These are phyloP conservation scores for Trichoderma sp. DNA, from an alignment of 2,329 filamentous ascomycete species.

Conservation along the genomic window DNA sequence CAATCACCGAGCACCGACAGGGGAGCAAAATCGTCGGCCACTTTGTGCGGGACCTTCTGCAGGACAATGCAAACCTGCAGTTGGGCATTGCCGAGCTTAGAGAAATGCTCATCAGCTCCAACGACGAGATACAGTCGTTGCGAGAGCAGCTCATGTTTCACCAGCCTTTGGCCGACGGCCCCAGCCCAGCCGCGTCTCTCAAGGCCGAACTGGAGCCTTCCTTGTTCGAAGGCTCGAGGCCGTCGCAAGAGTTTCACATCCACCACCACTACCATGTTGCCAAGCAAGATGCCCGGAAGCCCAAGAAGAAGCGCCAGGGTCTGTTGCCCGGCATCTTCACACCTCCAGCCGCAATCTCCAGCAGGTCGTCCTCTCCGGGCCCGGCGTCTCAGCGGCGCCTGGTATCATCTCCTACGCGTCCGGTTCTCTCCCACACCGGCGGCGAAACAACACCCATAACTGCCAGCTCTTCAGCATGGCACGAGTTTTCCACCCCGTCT, in stretches of 20 bases:
- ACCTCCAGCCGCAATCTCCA: conserved; percentile 41
- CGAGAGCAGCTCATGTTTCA: conserved; percentile 78
- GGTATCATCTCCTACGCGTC: conserved; percentile 38
- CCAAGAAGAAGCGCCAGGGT: conserved; percentile 69
- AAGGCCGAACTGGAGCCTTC: conserved; percentile 64
- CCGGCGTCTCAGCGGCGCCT: conserved; percentile 38
- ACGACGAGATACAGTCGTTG: conserved; percentile 86
- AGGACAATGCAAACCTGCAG: conserved; percentile 93
- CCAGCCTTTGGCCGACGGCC: conserved; percentile 57
- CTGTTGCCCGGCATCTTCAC: conserved; percentile 61
- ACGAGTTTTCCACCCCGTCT: conserved; percentile 46
- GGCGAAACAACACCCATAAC: conserved; percentile 50
- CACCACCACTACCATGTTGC: conserved; percentile 88
- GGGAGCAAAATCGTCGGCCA: conserved; percentile 76
- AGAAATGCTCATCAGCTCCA: conserved; percentile 85
- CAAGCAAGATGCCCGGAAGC: conserved; percentile 58
- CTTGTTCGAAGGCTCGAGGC: conserved; percentile 36
- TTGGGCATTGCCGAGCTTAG: conserved; percentile 86
- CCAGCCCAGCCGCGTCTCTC: conserved; percentile 52
- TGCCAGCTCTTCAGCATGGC: conserved; percentile 52
- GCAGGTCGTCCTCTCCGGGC: conserved; percentile 41
- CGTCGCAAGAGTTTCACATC: conserved; percentile 77
- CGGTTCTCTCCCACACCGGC: conserved; percentile 41
- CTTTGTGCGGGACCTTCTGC: conserved; percentile 91
- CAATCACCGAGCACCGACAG: conserved; percentile 55